phyloP scores from a whole-genome alignment of 1,284 basidiomycete genomes.

The Trichosporon ovoides region DNA sequence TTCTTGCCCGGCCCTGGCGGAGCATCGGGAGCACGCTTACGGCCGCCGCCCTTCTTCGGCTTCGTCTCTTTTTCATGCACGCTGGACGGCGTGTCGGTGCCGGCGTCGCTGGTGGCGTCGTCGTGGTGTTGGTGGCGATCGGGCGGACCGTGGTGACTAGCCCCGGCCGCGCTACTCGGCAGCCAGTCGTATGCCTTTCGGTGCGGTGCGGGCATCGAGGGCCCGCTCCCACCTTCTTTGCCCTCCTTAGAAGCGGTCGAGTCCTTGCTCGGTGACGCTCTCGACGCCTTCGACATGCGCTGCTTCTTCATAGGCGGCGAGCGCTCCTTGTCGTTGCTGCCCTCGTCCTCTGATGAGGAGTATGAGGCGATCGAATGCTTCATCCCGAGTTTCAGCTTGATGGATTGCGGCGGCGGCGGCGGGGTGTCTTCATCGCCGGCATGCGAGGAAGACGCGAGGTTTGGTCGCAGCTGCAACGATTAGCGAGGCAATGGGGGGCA shows the following conservation, averaged over 20 bases:
- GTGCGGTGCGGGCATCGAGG: constrained; percentile 18
- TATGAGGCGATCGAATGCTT: constrained; percentile 26
- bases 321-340: constrained; percentile 4
- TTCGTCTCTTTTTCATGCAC: constrained; percentile 18
- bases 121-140: constrained; percentile 20
- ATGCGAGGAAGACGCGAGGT: background rate
- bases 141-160: constrained; percentile 40
- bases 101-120: constrained; percentile 9
- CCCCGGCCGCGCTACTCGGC: constrained; percentile 31
- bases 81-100: background rate
- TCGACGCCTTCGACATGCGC: constrained; percentile 2
- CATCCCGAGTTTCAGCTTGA: constrained; percentile 34
- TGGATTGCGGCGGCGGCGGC: constrained; percentile 35
- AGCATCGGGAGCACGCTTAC: constrained; percentile 7
- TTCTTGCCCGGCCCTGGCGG: constrained; percentile 34
- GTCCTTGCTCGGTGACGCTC: background rate
- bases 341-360: constrained; percentile 36
- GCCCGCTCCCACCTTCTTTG: background rate
- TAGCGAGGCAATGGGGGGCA: background rate
- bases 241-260: background rate
- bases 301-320: constrained; percentile 17
- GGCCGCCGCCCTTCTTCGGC: constrained; percentile 16
- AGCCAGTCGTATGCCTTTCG: constrained; percentile 45
- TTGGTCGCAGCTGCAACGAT: background rate
- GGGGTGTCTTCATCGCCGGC: constrained; percentile 20